Evolutionary conservation across 2,329 filamentous ascomycete genomes (phyloP), one percentile per base, ranked within the genome.

Genomic region (Lithohypha guttulata): DNA sequence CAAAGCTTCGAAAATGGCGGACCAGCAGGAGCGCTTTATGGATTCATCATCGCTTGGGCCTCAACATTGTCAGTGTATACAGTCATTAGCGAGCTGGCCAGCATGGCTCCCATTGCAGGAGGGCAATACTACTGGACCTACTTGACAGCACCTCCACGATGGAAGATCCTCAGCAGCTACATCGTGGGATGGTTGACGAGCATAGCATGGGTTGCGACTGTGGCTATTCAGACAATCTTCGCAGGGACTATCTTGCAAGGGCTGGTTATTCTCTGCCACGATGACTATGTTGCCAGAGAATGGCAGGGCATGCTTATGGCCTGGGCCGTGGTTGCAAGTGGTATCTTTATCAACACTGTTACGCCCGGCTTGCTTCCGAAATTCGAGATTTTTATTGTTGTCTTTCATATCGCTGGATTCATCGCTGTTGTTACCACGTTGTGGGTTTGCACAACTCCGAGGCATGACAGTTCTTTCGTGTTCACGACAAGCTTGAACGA

Each of bases 1-100:
- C 55, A 66, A 43, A 57, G 60, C 2, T 57, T 63, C 30, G 51
- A 60, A 17, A 68, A 66, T 50, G 64, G 65, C 11, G 65, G 65
- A 3, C 64, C 68, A 9, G 60, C 65, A 1, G 68, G 69, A 3
- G 54, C 69, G 5, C 52, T 72, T 7, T 72, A 69, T 46, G 67
- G 68, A 33, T 73, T 65, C 53, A 59, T 73, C 21, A 63, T 72
- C 32, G 64, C 68, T 13, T 71, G 67, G 66, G 49, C 57, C 13
- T 65, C 63, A 1, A 71, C 65, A 0, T 48, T 73, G 39, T 66
- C 59, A 0, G 59, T 64, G 3, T 69, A 68, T 45, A 63, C 60
- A 0, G 63, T 65, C 11, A 62, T 69, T 30, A 62, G 60, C 1
- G 66, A 70, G 44, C 49, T 68, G 23, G 64, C 60, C 1, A 68